Base-by-base conservation (phyloP, 495 filamentous ascomycete species). In the Alectoria sarmentosa region DNA sequence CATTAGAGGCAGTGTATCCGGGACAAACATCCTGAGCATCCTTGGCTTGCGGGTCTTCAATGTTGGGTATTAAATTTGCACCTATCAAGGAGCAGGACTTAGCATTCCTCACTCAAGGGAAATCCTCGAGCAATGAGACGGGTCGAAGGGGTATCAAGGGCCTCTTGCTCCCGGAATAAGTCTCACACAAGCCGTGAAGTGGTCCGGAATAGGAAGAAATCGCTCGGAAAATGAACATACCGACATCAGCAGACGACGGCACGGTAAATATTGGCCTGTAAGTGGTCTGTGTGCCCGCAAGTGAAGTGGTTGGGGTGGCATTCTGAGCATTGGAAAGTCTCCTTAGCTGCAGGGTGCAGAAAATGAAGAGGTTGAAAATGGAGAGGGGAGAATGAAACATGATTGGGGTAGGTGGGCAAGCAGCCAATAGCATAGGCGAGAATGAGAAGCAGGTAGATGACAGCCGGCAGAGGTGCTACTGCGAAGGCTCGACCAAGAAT, bases 1-100 rank as follows among this genome's bases (percentile, higher is more conserved):
- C 76, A 66, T 82, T 74, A 8, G 75, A 78, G 4, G 83, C 85
- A 54, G 69, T 83, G 69, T 88, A 88, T 1, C 85, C 85, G 28
- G 85, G 85, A 69, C 85, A 88, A 3, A 85, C 83, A 4, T 78
- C 75, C 72, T 94, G 91, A 3, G 87, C 82, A 72, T 91, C 76
- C 59, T 88, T 76, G 21, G 90, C 90, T 41, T 88, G 56, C 14
- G 89, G 86, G 67, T 92, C 89, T 49, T 85, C 68, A 70, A 92
- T 82, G 69, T 91, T 90, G 42, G 90, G 87, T 34, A 91, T 74
- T 41, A 91, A 65, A 23, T 79, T 76, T 26, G 74, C 80, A 46
- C 88, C 46, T 49, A 49, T 14, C n/a, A 28, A 49, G 23, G 11
- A 49, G 13, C 6, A 1, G 23, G 46, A 49, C 2, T 49, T 23